Base-by-base conservation (phyloP, 1,139 yeast genomes). In the Williopsis jadinii region DNA sequence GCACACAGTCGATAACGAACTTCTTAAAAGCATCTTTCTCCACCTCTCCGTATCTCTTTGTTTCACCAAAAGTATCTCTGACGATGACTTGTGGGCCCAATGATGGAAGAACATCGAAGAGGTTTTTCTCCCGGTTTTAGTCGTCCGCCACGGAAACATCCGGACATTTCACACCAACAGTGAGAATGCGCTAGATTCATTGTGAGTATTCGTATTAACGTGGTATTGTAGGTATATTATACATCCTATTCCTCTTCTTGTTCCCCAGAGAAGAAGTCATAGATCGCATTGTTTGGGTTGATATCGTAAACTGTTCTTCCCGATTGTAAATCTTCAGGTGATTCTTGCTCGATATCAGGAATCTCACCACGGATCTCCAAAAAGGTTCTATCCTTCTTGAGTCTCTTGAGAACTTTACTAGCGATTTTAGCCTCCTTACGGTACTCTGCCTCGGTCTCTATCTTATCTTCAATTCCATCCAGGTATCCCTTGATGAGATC, bases 241-340 rank as follows among this genome's bases (percentile, higher is more conserved):
- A 19, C 24, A 6, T 19, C 4, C 6, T 19, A 19, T 15, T 34
- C 30, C n/a, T 24, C 42, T 11, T 30, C 41, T 2, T 43, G 34
- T 2, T 45, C 56, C 9, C 50, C 53, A 9, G 43, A 46, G 32
- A 47, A 52, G 44, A 58, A 58, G 32, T 53, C 92, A 50, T 81
- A 70, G 46, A 84, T 77, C 14, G 87, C 83, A 66, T 90, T 84
- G 61, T 92, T 90, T 41, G 97, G 97, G 67, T 92, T 97, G 45
- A 68, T 62, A 36, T 67, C 64, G 32, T 44, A 52, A 14, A 48
- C 41, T 4, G 50, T 38, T 38, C 49, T 41, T 11, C 44, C 51
- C 5, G 66, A 15, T 58, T 57, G 43, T 52, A 59, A 32, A 36
- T 58, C 53, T 32, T 59, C 58, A 4, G 54, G 55, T 2, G 60